phyloP scores from a whole-genome alignment of 352 stramenopile genomes.

The Pilasporangium apinafurcum region DNA sequence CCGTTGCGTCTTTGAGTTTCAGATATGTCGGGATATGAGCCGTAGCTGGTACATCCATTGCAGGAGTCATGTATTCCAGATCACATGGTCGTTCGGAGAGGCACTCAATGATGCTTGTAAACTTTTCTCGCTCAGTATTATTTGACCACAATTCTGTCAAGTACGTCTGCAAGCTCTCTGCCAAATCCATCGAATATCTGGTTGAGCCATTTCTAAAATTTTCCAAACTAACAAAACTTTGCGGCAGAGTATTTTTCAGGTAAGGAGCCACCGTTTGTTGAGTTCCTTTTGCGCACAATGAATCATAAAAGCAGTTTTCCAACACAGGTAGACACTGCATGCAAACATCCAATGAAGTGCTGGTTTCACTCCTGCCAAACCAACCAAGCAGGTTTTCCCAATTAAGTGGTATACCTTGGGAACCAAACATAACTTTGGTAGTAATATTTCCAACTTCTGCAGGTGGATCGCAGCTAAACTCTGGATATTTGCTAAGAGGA shows the following conservation, averaged over 20 bases:
- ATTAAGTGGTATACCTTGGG: background rate
- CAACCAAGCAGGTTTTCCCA: background rate
- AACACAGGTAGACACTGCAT: background rate
- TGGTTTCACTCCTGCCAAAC: background rate
- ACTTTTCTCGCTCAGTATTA: background rate
- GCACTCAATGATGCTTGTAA: background rate
- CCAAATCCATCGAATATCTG: background rate
- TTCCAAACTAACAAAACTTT: background rate
- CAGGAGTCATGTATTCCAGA: conserved; percentile 1
- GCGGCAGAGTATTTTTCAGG: too few species aligned
- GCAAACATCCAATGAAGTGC: background rate
- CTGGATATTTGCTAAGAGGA: background rate
- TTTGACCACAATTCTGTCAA: too few species aligned
- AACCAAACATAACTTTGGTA: background rate
- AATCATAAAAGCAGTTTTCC: background rate
- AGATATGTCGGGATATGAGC: too few species aligned
- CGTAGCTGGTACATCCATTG: too few species aligned
- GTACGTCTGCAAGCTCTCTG: background rate
- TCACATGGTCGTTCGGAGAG: background rate
- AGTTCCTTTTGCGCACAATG: too few species aligned
- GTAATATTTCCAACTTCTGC: background rate
- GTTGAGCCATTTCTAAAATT: background rate
- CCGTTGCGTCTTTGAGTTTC: too few species aligned
- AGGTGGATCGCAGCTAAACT: too few species aligned
- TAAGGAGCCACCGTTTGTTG: too few species aligned